A percentile compares a stretch with the other conserved stretches of the same genome.
Evolutionary conservation across 148 eudicot species (phyloP).

Genomic region (Chenopodium suecicum): DNA sequence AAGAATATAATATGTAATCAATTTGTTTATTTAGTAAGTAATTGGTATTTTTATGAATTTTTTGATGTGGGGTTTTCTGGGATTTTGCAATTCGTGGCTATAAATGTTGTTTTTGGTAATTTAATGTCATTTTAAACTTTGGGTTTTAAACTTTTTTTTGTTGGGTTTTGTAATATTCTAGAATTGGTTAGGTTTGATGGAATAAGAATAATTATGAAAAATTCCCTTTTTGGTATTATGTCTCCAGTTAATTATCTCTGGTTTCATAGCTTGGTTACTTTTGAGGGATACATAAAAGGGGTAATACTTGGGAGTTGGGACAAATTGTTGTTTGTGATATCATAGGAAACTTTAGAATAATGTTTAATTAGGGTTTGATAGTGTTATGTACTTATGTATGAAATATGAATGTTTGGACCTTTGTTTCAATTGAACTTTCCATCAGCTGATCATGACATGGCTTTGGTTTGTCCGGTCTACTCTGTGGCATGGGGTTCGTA

Average conservation of each 20-base stretch:
- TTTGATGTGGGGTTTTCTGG: too few relatives aligned
- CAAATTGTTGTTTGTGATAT: too few relatives aligned
- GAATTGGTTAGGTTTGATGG: neutral
- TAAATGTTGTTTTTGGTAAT: too few relatives aligned
- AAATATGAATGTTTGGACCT: neutral
- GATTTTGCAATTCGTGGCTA: too few relatives aligned
- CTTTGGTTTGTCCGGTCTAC: too few relatives aligned
- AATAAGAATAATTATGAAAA: neutral
- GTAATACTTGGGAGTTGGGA: neutral
- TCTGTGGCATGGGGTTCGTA: too few relatives aligned
- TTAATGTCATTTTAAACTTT: too few relatives aligned
- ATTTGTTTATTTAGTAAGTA: too few relatives aligned
- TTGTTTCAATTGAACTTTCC: neutral
- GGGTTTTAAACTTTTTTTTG: too few relatives aligned
- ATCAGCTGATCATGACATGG: neutral
- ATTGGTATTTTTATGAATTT: too few relatives aligned
- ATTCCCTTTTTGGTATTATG: neutral
- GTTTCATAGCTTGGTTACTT: neutral
- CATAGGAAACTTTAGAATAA: neutral
- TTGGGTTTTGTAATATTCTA: neutral
- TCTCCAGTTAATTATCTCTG: neutral
- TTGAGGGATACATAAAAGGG: neutral
- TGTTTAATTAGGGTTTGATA: neutral
- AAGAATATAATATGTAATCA: too few relatives aligned
- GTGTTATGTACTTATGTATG: neutral